phyloP scores from a whole-genome alignment of 257 asterid genomes.

The Buddleja alternifolia region DNA sequence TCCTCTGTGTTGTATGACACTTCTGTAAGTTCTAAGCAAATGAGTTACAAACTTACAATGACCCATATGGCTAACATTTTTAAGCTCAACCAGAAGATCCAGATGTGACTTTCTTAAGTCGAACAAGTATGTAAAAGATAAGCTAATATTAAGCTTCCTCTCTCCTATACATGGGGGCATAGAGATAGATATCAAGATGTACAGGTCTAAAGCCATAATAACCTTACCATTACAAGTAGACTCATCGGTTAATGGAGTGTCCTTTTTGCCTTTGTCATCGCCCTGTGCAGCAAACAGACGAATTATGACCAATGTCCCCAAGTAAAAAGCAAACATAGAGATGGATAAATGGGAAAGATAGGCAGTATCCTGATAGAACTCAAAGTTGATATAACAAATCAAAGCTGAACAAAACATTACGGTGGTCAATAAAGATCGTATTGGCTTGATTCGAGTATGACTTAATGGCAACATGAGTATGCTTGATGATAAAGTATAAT shows the following conservation, averaged over 20 bases:
- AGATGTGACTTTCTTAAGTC: constrained; percentile 8
- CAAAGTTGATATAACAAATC: neutral
- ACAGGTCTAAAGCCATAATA: constrained; percentile 14
- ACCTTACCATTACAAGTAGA: constrained; percentile 36
- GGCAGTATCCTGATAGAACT: neutral
- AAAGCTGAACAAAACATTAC: constrained; percentile 13
- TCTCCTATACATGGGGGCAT: constrained; percentile 5
- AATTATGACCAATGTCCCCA: constrained; percentile 15
- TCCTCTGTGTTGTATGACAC: constrained; percentile 6
- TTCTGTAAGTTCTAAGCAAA: neutral
- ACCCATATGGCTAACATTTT: neutral
- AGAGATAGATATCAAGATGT: constrained; percentile 16
- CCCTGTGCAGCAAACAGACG: constrained; percentile 38
- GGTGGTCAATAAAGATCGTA: neutral
- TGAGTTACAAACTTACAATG: constrained; percentile 1
- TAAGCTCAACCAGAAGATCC: neutral
- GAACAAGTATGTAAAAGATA: neutral
- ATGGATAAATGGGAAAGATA: constrained; percentile 10
- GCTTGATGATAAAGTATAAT: neutral
- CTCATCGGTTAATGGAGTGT: constrained; percentile 14
- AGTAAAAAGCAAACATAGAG: constrained; percentile 14
- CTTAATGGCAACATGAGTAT: constrained; percentile 2
- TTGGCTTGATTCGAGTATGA: neutral
- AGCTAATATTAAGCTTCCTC: constrained; percentile 13
- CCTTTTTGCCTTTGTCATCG: constrained; percentile 29